Evolutionary conservation across 2,329 filamentous ascomycete species (phyloP), one percentile per base, ranked within the genome.

Genomic region (Pseudogymnoascus sp.): DNA sequence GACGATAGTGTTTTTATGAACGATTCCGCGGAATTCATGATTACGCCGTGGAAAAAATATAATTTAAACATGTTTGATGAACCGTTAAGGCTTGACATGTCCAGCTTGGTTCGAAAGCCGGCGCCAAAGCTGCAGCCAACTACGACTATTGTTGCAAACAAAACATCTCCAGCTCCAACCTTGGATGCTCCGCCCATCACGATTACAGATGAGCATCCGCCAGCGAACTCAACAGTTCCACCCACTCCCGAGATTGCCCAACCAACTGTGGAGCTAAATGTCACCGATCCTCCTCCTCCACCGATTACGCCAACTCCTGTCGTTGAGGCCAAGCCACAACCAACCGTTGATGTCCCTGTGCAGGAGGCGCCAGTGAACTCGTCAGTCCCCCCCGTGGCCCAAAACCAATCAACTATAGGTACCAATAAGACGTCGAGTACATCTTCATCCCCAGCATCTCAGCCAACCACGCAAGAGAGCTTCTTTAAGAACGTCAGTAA

Each of bases 401-500:
- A 55, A 8, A 55, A 55, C 15, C 48, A 55, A 35, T 55, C 48
- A 12, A 55, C 48, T 55, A n/a, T 33, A 55, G 48, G 9, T 33
- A 33, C 48, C 48, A 55, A 55, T 15, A 55, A 55, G 29, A 71
- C 52, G 67, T 70, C 74, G 62, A 77, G 67, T 69, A 78, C 74
- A 25, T 63, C 74, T 27, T 76, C 78, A 7, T 70, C 79, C 1
- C 72, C 80, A 6, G 74, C 81, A 1, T 75, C 88, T 1, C 83
- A 86, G 0, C 92, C 93, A 1, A 92, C 92, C 0, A 94, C 95
- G 0, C 94, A 99, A 74, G 94, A 99, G 72, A 94, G 90, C 1
- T 97, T 99, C 75, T 99, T 97, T 82, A 97, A 97, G 73, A 90
- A 92, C 3, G 88, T 97, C 7, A 91, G 92, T 65, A 97, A 97